A percentile compares a stretch with the other conserved stretches of the same genome.
Conservation (phyloP, 2,329 filamentous ascomycete species). For the Fusarium globosum region DNA sequence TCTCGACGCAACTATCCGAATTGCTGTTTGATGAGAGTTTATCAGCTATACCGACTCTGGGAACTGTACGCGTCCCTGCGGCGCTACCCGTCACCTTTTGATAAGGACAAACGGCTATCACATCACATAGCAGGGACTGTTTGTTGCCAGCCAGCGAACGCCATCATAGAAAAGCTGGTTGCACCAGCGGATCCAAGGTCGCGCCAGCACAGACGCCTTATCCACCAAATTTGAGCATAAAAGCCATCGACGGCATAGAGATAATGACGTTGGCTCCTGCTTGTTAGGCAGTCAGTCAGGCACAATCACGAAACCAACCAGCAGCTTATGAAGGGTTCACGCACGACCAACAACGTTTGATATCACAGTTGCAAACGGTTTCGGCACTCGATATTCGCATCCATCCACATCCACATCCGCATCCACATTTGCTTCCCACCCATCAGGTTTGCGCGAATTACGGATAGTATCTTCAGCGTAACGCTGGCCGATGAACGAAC, state of each 20-base stretch:
- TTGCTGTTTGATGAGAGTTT: conserved; percentile 18
- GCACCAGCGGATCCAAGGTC: conserved; percentile 12
- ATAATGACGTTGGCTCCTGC: conserved; percentile 18
- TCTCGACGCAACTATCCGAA: conserved; percentile 27
- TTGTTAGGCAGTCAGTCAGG: conserved; percentile 12
- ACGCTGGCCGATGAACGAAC: conserved; percentile 8
- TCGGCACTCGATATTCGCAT: not conserved
- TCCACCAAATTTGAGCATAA: not conserved
- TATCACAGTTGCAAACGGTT: not conserved
- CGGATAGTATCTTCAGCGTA: conserved; percentile 10
- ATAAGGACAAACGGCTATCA: conserved; percentile 5
- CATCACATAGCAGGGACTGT: not conserved
- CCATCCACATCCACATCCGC: not conserved
- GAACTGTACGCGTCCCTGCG: conserved; percentile 5
- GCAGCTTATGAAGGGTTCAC: conserved; percentile 3
- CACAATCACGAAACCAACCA: conserved; percentile 2
- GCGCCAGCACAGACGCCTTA: not conserved
- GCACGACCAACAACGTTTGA: not conserved
- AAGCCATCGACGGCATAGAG: conserved; percentile 25
- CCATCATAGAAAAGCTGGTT: conserved; percentile 4
- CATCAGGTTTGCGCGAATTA: conserved; percentile 23
- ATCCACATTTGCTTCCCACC: not conserved
- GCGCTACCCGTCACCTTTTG: conserved; percentile 16
- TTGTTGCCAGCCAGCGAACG: conserved; percentile 2
- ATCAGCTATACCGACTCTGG: conserved; percentile 1